Evolutionary conservation across 1,284 basidiomycete species (phyloP).

Genomic region (Pisolithus thermaeus): DNA sequence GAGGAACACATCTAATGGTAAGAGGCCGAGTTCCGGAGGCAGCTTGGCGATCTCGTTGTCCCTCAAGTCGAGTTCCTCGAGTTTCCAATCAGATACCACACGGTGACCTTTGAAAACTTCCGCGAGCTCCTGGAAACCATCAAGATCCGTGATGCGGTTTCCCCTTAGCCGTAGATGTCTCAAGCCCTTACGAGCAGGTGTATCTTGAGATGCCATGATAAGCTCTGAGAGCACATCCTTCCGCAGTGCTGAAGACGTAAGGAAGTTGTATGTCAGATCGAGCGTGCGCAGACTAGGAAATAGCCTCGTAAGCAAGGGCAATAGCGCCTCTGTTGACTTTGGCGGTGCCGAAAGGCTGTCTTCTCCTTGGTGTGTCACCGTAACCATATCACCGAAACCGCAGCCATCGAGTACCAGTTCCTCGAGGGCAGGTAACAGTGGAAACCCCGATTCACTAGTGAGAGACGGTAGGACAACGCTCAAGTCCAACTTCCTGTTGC

Average conservation of each 20-base stretch:
- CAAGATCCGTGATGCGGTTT: slow-evolving; percentile 54
- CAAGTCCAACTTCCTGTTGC: slow-evolving; percentile 58
- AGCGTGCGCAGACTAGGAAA: slow-evolving; percentile 65
- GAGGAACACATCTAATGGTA: slow-evolving; percentile 71
- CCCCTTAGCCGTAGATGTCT: slow-evolving; percentile 61
- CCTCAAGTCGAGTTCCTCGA: slow-evolving; percentile 73
- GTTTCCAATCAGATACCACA: slow-evolving; percentile 57
- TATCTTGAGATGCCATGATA: slow-evolving; percentile 37
- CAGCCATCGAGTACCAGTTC: slow-evolving; percentile 70
- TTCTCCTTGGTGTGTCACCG: slow-evolving; percentile 34
- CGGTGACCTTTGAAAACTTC: slow-evolving; percentile 59
- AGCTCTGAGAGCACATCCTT: slow-evolving; percentile 41
- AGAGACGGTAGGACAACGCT: slow-evolving; percentile 49
- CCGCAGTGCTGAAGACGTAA: slow-evolving; percentile 50
- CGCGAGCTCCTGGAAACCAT: slow-evolving; percentile 55
- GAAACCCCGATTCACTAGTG: slow-evolving; percentile 24
- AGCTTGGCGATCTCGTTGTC: slow-evolving; percentile 72
- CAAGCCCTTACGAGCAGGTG: slow-evolving; percentile 42
- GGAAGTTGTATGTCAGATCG: slow-evolving; percentile 66
- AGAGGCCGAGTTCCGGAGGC: slow-evolving; percentile 59
- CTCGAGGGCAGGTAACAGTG: slow-evolving; percentile 57
- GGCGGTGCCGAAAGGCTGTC: slow-evolving; percentile 30
- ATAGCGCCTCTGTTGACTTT: slow-evolving; percentile 44
- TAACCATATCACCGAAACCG: slow-evolving; percentile 50
- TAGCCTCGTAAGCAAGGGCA: slow-evolving; percentile 52